A percentile compares a stretch with the other conserved stretches of the same genome.
Evolutionary conservation across 164 flowering plant genomes (phyloP).

Genomic region (Stephania yunnanensis): DNA sequence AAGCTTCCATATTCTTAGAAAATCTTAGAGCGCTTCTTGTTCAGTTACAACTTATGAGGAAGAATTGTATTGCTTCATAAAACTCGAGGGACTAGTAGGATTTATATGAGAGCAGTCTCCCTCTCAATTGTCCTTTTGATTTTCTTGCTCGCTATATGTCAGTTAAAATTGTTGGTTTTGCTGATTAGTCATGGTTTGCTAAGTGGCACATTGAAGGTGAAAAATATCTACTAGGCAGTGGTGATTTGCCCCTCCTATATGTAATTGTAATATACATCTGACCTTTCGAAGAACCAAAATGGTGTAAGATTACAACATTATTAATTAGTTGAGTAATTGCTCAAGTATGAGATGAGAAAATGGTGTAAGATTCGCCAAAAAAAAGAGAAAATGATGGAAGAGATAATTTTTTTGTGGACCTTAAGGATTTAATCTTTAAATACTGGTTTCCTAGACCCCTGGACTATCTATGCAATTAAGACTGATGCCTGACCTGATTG

Average conservation of each 20-base stretch:
- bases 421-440: not conserved
- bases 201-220: not conserved
- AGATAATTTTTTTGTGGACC: not conserved
- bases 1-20: not conserved
- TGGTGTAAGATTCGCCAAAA: too few relatives aligned
- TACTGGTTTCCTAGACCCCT: not conserved
- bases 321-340: not conserved
- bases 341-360: not conserved
- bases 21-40: not conserved
- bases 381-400: not conserved
- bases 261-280: not conserved
- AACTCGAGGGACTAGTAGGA: too few relatives aligned
- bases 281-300: not conserved
- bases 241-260: not conserved
- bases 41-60: not conserved
- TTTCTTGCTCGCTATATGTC: not conserved
- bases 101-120: not conserved
- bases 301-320: too few relatives aligned
- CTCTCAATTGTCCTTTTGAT: not conserved
- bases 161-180: not conserved
- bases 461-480: not conserved
- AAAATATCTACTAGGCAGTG: not conserved
- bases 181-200: not conserved
- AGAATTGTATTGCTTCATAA: not conserved
- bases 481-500: not conserved